These are phyloP conservation scores for Oehlia diaphana DNA, from an alignment of 192 early-diverging fungal species.

Conservation along the genomic window DNA sequence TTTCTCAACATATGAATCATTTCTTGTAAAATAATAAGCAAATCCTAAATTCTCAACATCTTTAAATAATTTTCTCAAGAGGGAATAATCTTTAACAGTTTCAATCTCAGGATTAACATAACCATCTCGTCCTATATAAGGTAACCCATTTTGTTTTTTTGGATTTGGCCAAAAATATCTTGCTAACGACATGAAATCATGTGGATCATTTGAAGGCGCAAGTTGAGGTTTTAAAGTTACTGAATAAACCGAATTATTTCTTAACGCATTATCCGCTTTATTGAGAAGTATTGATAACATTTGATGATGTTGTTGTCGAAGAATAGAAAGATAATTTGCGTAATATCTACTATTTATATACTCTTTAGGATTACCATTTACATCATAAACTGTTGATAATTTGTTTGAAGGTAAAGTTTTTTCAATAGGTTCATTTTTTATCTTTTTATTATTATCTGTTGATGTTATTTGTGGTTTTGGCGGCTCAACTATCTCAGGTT, in stretches of 20 bases:
- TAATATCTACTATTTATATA: neutral
- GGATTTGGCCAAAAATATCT: conserved; percentile 59
- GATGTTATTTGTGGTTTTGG: no score
- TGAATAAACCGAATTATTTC: conserved; percentile 43
- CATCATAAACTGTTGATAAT: neutral
- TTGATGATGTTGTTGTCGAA: conserved; percentile 9
- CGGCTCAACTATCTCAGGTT: no score
- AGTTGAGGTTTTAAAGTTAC: conserved; percentile 51
- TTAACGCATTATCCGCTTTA: conserved; percentile 35
- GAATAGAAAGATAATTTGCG: neutral
- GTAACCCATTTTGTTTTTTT: conserved; percentile 38
- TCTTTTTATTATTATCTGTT: no score
- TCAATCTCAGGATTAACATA: conserved; percentile 55
- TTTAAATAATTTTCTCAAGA: conserved; percentile 41
- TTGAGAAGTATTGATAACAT: neutral
- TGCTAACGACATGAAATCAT: conserved; percentile 61
- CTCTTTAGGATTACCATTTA: conserved; percentile 5
- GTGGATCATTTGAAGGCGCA: conserved; percentile 47
- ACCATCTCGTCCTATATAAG: conserved; percentile 52
- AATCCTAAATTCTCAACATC: conserved; percentile 49
- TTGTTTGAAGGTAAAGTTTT: no score
- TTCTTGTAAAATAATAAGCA: conserved; percentile 53
- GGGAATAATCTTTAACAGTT: conserved; percentile 43
- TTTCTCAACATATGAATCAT: conserved; percentile 47
- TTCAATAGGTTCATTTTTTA: no score